A percentile compares a stretch with the other conserved stretches of the same genome.
These are phyloP conservation scores for Oxytropis ochrocephala DNA, from an alignment of 306 rosid species.

Conservation along the genomic window DNA sequence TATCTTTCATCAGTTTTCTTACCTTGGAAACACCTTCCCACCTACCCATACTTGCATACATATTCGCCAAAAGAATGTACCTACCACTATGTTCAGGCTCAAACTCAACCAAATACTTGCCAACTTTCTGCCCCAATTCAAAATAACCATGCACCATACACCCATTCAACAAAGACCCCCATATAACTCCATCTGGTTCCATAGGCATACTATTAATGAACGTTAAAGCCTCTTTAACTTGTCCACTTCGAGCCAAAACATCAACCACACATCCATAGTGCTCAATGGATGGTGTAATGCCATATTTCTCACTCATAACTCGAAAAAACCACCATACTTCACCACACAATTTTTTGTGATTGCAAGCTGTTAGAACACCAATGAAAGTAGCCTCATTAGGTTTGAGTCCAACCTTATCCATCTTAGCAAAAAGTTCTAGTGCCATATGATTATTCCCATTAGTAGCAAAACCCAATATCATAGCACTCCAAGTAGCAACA, in stretches of 20 bases:
- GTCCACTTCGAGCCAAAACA: conserved; percentile 46
- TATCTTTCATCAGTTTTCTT: conserved; percentile 40
- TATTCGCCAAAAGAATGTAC: conserved; percentile 40
- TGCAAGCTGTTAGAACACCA: conserved; percentile 55
- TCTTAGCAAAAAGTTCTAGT: conserved; percentile 32
- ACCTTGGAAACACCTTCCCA: conserved; percentile 43
- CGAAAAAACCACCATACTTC: conserved; percentile 23
- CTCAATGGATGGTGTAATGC: conserved; percentile 39
- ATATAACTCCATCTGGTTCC: conserved; percentile 32
- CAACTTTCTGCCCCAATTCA: conserved; percentile 44
- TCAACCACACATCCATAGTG: conserved; percentile 59
- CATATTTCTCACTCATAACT: conserved; percentile 39
- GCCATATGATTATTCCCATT: conserved; percentile 34
- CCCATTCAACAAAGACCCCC: conserved; percentile 43
- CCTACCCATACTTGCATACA: conserved; percentile 38
- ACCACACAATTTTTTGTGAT: conserved; percentile 28
- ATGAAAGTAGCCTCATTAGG: conserved; percentile 49
- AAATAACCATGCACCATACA: conserved; percentile 43
- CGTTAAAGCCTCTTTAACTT: conserved; percentile 27
- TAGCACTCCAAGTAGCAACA: conserved; percentile 40
- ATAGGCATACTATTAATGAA: conserved; percentile 36
- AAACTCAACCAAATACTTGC: conserved; percentile 40
- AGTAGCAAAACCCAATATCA: conserved; percentile 37
- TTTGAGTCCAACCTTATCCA: conserved; percentile 50
- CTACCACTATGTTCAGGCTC: conserved; percentile 50